These are phyloP conservation scores for Mycena sanguinolenta DNA, from an alignment of 768 basidiomycete species.

Conservation along the genomic window DNA sequence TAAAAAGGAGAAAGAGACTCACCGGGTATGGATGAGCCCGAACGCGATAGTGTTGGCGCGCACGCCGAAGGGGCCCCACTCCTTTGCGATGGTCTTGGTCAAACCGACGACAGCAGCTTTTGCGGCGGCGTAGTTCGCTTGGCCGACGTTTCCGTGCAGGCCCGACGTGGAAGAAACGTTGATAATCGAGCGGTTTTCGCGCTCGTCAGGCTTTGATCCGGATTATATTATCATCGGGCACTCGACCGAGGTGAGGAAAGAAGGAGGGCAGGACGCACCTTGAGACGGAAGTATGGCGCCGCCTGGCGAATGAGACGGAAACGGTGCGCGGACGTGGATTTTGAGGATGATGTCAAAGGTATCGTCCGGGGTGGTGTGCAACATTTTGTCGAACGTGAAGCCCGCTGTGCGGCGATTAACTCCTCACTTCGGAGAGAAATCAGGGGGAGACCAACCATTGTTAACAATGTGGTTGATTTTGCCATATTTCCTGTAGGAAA, in stretches of 20 bases:
- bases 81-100: slow-evolving; percentile 89
- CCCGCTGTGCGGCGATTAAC: slow-evolving; percentile 64
- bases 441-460: slow-evolving; percentile 63
- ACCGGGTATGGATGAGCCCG: slow-evolving; percentile 85
- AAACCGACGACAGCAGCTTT: slow-evolving; percentile 84
- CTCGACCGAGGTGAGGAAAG: slow-evolving; percentile 17
- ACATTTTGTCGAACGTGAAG: slow-evolving; percentile 89
- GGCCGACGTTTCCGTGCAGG: slow-evolving; percentile 89
- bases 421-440: background rate
- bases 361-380: slow-evolving; percentile 89
- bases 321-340: slow-evolving; percentile 89
- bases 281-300: slow-evolving; percentile 87
- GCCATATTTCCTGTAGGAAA: slow-evolving; percentile 78
- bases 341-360: slow-evolving; percentile 86
- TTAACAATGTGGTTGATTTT: slow-evolving; percentile 91
- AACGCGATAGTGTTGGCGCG: slow-evolving; percentile 87
- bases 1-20: slow-evolving; percentile 20
- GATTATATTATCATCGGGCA: too few species aligned
- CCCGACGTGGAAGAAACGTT: slow-evolving; percentile 89
- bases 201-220: slow-evolving; percentile 61
- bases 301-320: slow-evolving; percentile 87
- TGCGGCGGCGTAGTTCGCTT: slow-evolving; percentile 85
- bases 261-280: slow-evolving; percentile 51
- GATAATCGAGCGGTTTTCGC: slow-evolving; percentile 80
- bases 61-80: slow-evolving; percentile 88